Base-by-base conservation (phyloP, 768 basidiomycete genomes). In the Russula abietina region DNA sequence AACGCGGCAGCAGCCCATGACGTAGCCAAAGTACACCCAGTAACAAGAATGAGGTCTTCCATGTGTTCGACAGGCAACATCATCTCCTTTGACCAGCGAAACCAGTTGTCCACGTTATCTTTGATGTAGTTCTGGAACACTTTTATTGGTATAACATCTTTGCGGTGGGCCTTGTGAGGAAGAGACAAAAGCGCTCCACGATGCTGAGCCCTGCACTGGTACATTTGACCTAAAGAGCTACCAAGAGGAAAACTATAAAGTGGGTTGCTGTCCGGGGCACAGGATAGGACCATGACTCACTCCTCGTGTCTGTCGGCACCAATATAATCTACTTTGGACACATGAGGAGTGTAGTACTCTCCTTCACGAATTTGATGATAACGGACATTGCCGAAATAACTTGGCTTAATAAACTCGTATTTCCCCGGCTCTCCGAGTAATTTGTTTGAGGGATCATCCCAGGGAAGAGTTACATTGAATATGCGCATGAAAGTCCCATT, bases 401-500 rank as follows among this genome's bases (percentile, higher is more conserved):
- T 16, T 9, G 0, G 26, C 17, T 30, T 7, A 4, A 50, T 28
- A 11, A 3, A 17, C 26, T 50, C 9, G 49, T 50, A 50, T 17
- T 8, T 16, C 8, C 30, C 49, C 16, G 26, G 28, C 9, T 3
- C 4, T 45, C 30, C 48, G 9, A 52, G 2, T 14, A 10, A 46
- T 5, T 0, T 4, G 26, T 62, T 51, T 16, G 9, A 58, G 4
- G 56, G 50, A 45, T 58, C 2, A 16, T 54, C 6, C 36, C 52
- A 43, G 2, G 52, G 43, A 38, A 54, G 59, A 1, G 43, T 58
- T 8, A 51, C 57, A 7, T 67, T 69, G 60, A n/a, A n/a, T n/a
- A n/a, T n/a, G n/a, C n/a, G n/a, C n/a, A n/a, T n/a, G n/a, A n/a
- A n/a, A n/a, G n/a, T 14, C n/a, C 68, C 68, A 10, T 61, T 39